Conservation (phyloP, 495 filamentous ascomycete species). For the Talaromyces nanjingensis region DNA sequence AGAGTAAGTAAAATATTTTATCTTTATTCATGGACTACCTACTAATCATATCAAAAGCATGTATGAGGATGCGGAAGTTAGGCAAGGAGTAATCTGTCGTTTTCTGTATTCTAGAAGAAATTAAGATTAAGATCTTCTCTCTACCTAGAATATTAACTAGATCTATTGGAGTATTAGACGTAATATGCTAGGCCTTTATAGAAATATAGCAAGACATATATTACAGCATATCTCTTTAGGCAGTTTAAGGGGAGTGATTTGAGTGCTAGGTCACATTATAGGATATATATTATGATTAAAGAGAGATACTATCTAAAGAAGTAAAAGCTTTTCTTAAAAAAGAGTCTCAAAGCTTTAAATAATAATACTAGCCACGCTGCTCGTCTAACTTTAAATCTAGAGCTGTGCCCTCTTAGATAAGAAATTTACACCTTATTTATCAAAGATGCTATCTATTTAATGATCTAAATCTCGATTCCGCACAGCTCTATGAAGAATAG, state of each 20-base stretch:
- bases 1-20: slow-evolving; percentile 46
- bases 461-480: slow-evolving; percentile 21
- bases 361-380: slow-evolving; percentile 23
- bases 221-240: slow-evolving; percentile 52
- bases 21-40: background rate
- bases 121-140: slow-evolving; percentile 20
- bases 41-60: slow-evolving; percentile 35
- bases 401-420: slow-evolving; percentile 3
- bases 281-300: slow-evolving; percentile 9
- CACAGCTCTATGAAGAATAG: slow-evolving; percentile 57
- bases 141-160: background rate
- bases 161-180: slow-evolving; percentile 36
- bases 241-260: slow-evolving; percentile 46
- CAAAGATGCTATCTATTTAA: slow-evolving; percentile 39
- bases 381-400: background rate
- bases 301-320: slow-evolving; percentile 14
- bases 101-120: slow-evolving; percentile 48
- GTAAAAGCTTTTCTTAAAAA: slow-evolving; percentile 40
- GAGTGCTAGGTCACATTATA: slow-evolving; percentile 20
- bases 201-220: slow-evolving; percentile 47
- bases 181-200: slow-evolving; percentile 51
- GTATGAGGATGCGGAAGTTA: slow-evolving; percentile 60
- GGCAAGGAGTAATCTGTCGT: slow-evolving; percentile 55
- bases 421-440: slow-evolving; percentile 23
- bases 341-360: slow-evolving; percentile 40